Base-by-base conservation (phyloP, 257 asterid species). In the Catharanthus roseus region DNA sequence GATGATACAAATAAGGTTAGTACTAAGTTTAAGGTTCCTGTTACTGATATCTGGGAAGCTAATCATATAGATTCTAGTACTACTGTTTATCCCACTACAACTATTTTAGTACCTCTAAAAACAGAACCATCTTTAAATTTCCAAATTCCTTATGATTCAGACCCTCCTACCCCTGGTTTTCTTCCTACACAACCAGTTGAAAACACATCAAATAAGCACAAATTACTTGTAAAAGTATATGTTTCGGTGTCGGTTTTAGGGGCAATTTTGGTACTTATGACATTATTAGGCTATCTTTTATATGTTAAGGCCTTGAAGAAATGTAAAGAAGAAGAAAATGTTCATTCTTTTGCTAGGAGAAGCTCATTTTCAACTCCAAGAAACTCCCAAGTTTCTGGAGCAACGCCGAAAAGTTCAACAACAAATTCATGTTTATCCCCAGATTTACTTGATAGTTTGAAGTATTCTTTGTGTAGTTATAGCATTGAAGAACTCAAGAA, bases 391-490 rank as follows among this genome's bases (percentile, higher is more conserved):
- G 69, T 83, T 10, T 84, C 88, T 0, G 87, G 74, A 36, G 84
- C 79, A 34, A 78, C 82, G 0, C 72, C 85, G 23, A 75, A 80
- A 50, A 80, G 84, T 74, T 84, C 90, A 29, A 77, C 76, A 3
- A 75, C 79, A 1, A 83, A 79, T 75, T 84, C 92, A 2, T 82
- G 96, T 72, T 36, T 91, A 53, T 89, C 96, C 0, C 97, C 97
- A 2, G 96, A 88, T 74, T 63, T 91, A 33, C 88, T 89, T 0
- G 79, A 74, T 0, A 87, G 92, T 28, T 73, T 89, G 44, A 91
- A 83, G 82, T 91, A 87, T 51, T 82, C 88, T 5, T 55, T 89
- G 45, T 18, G 86, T n/a, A 86, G 68, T 44, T 86, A 83, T 71
- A 81, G 66, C 31, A 16, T 80, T 1, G 92, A 86, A 21, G 96